These are phyloP conservation scores for Claviceps fusiformis DNA, from an alignment of 2,329 filamentous ascomycete genomes.

Conservation along the genomic window DNA sequence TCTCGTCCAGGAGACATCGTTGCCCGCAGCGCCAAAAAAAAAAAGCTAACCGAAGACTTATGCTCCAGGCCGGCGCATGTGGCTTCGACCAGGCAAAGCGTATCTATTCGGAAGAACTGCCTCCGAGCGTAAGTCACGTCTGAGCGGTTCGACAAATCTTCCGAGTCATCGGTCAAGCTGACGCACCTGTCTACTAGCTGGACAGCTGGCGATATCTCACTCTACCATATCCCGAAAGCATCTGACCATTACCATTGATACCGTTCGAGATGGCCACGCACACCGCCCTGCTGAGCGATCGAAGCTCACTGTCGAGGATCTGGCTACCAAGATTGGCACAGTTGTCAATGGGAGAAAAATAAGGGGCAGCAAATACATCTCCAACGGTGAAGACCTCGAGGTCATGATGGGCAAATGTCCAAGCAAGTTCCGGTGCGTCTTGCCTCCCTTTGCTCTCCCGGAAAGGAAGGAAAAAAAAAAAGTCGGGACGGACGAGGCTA, in stretches of 20 bases:
- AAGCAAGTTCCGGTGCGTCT: constrained; percentile 41
- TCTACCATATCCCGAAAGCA: constrained; percentile 84
- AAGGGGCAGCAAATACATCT: constrained; percentile 42
- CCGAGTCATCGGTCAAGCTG: not conserved
- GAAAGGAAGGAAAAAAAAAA: too few species aligned
- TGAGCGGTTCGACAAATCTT: too few species aligned
- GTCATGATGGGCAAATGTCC: constrained; percentile 62
- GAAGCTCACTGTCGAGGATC: constrained; percentile 59
- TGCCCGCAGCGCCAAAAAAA: not conserved
- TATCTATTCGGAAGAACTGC: constrained; percentile 76
- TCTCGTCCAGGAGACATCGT: not conserved
- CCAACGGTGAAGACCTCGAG: constrained; percentile 39
- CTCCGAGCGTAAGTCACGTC: constrained; percentile 38
- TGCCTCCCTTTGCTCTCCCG: too few species aligned
- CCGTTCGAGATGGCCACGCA: constrained; percentile 52
- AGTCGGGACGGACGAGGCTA: not conserved
- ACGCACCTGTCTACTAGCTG: constrained; percentile 35
- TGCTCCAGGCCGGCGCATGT: constrained; percentile 40
- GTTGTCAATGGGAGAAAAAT: constrained; percentile 60
- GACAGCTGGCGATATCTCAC: constrained; percentile 57
- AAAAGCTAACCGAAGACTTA: constrained; percentile 3
- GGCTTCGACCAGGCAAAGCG: constrained; percentile 73
- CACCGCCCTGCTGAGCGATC: constrained; percentile 53
- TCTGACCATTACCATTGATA: constrained; percentile 59
- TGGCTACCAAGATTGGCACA: constrained; percentile 76